Base-by-base conservation (phyloP, 129 eudicot species). In the Glebionis coronaria region DNA sequence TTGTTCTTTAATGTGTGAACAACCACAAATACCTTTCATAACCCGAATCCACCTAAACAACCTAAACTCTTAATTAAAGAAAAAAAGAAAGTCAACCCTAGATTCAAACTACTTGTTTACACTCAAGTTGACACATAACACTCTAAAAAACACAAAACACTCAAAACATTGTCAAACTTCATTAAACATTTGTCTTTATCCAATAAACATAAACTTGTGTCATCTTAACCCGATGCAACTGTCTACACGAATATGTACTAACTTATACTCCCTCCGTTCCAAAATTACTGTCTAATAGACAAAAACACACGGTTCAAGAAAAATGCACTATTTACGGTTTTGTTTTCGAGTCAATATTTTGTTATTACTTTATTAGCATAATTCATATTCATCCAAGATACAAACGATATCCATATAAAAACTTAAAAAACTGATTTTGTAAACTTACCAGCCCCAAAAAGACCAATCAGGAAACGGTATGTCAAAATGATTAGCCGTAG, bases 391-490 rank as follows among this genome's bases (percentile, higher is more conserved):
- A 67, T 75, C 29, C 29, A 67, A 67, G 73, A 50, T 58, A n/a
- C 46, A 58, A 28, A 63, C 18, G 38, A 10, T 20, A 1, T 12
- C 1, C 18, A 40, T 21, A 73, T 14, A 35, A 67, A 25, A 23
- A 9, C 12, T 35, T 35, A 35, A 35, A 45, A n/a, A 67, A 35
- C 44, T 2, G 59, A 42, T 14, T 15, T 28, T 3, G 15, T 19
- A 9, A 58, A 31, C 87, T 79, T 79, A 89, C 96, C 97, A 90
- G 16, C 97, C 97, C 97, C 97, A 90, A 69, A 86, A 90, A 61
- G 94, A 89, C 96, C 94, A 89, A 75, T 89, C 94, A 56, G 96
- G 96, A 83, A 89, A 89, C 3, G 96, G 94, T n/a, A 90, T 90
- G 57, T 90, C 97, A 69, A 70, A 79, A 73, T 81, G 85, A 29